phyloP scores from a whole-genome alignment of 371 early-diverging fungal genomes.

The Parasitella parasitica region DNA sequence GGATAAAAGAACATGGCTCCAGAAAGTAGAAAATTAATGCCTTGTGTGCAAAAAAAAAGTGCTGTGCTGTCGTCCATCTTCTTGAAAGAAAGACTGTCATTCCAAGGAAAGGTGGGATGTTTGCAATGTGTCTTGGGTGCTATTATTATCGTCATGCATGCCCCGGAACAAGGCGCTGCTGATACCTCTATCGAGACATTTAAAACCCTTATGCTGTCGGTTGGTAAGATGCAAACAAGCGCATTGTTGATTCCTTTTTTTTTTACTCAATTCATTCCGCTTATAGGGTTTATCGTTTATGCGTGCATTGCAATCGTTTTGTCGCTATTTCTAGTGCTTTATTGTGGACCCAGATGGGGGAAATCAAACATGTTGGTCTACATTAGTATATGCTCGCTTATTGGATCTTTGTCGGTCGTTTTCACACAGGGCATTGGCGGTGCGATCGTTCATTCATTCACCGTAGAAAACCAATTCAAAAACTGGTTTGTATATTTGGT shows the following conservation, averaged over 20 bases:
- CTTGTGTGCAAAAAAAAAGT: too few species aligned
- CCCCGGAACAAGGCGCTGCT: constrained; percentile 81
- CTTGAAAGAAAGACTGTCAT: constrained; percentile 80
- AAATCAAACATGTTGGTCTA: constrained; percentile 85
- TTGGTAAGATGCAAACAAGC: constrained; percentile 46
- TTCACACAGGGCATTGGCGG: constrained; percentile 91
- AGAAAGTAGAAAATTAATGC: too few species aligned
- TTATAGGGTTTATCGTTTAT: constrained; percentile 83
- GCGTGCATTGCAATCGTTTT: constrained; percentile 58
- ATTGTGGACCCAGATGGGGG: constrained; percentile 83
- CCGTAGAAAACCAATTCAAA: constrained; percentile 83
- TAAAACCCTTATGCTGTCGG: constrained; percentile 69
- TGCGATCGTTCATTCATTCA: constrained; percentile 85
- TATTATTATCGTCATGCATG: constrained; percentile 86
- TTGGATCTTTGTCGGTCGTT: constrained; percentile 90
- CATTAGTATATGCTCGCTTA: constrained; percentile 82
- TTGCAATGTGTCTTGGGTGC: constrained; percentile 90
- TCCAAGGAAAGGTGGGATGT: constrained; percentile 89
- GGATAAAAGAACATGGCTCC: background rate
- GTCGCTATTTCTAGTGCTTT: constrained; percentile 68
- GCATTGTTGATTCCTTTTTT: background rate
- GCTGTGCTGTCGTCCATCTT: constrained; percentile 89
- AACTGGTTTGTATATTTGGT: constrained; percentile 87
- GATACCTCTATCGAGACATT: constrained; percentile 84
- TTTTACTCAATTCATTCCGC: background rate